Evolutionary conservation across 768 basidiomycete genomes (phyloP).

Genomic region (Lentinula sp.): DNA sequence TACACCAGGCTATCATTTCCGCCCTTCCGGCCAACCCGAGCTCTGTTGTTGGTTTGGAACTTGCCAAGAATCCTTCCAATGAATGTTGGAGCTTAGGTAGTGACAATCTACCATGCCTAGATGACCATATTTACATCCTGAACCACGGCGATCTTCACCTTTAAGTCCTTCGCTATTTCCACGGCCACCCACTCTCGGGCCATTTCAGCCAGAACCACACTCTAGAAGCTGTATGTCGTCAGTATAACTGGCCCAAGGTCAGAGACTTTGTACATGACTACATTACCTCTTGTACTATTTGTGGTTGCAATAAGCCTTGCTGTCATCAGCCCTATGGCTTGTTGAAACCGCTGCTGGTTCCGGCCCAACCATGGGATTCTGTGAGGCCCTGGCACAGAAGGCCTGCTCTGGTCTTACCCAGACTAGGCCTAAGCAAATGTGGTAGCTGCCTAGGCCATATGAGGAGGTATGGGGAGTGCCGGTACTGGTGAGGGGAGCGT

Average conservation of each 20-base stretch:
- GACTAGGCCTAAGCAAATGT: too few species aligned
- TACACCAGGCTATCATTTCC: conserved; percentile 12
- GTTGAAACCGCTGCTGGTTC: conserved; percentile 18
- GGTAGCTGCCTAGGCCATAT: too few species aligned
- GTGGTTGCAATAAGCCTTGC: conserved; percentile 14
- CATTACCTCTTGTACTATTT: conserved; percentile 21
- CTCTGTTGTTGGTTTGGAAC: background rate
- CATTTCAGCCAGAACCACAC: conserved; percentile 26
- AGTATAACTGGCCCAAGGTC: conserved; percentile 6
- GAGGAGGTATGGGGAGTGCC: too few species aligned
- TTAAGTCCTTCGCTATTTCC: conserved; percentile 14
- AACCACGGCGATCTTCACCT: conserved; percentile 14
- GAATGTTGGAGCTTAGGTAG: background rate
- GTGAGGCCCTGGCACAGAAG: too few species aligned
- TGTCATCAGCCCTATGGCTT: conserved; percentile 11
- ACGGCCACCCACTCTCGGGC: conserved; percentile 20
- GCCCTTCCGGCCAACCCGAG: background rate
- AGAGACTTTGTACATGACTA: conserved; percentile 9
- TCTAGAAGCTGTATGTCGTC: background rate
- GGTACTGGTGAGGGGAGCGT: too few species aligned
- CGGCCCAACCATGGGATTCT: conserved; percentile 14
- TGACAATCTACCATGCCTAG: background rate
- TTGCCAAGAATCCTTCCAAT: background rate
- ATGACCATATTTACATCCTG: conserved; percentile 6
- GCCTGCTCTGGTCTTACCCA: too few species aligned